phyloP scores from a whole-genome alignment of 179 eudicot genomes.

The Drosera spatulata region DNA sequence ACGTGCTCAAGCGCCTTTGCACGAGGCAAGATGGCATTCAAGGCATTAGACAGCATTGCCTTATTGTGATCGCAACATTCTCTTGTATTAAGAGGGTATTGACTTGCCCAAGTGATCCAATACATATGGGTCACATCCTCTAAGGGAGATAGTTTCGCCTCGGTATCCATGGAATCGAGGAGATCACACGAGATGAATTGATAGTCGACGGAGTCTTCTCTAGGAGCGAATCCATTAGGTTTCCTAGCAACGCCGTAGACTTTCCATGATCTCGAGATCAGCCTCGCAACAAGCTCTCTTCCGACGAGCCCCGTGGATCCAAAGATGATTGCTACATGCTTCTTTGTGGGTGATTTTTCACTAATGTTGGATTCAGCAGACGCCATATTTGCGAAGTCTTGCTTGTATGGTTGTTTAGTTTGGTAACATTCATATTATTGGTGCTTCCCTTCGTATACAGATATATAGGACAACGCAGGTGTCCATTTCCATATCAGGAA shows the following conservation, averaged over 20 bases:
- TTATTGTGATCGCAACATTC: constrained; percentile 74
- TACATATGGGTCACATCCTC: constrained; percentile 63
- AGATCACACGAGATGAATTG: constrained; percentile 74
- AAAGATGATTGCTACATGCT: constrained; percentile 58
- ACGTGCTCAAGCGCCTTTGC: constrained; percentile 44
- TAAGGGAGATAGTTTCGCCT: constrained; percentile 36
- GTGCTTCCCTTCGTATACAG: too few relatives aligned
- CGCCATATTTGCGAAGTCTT: background rate
- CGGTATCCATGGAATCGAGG: constrained; percentile 36
- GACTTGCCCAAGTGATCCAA: constrained; percentile 91
- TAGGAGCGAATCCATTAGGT: constrained; percentile 14
- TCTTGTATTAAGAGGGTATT: constrained; percentile 49
- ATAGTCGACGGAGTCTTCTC: constrained; percentile 17
- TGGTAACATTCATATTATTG: too few relatives aligned
- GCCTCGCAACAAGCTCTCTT: constrained; percentile 46
- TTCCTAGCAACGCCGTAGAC: constrained; percentile 77
- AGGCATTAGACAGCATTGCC: constrained; percentile 62
- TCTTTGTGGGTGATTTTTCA: constrained; percentile 7
- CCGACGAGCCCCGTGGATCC: constrained; percentile 89
- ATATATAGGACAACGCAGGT: too few relatives aligned
- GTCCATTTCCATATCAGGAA: too few relatives aligned
- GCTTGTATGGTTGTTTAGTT: background rate
- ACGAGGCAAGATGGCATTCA: constrained; percentile 49
- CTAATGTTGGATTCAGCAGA: background rate
- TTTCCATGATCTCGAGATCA: constrained; percentile 53